Conservation (phyloP, 1,284 basidiomycete genomes). For the Golubevia sp. region DNA sequence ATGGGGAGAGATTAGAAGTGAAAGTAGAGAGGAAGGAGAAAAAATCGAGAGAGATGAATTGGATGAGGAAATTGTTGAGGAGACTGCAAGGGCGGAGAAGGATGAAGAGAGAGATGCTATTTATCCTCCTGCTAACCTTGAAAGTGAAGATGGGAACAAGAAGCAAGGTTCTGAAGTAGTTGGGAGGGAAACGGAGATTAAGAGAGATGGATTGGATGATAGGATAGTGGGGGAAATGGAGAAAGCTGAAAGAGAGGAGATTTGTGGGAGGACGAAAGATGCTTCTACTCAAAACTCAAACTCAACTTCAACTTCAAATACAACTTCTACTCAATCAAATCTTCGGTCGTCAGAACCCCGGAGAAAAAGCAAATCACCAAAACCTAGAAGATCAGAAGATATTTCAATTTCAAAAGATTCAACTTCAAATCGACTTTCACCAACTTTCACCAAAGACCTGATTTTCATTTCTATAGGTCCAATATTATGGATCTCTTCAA, state of each 20-base stretch:
- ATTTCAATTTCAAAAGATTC: slow-evolving; percentile 4
- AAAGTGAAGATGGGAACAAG: background rate
- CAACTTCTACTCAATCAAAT: slow-evolving; percentile 66
- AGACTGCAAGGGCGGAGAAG: background rate
- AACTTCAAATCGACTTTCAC: background rate
- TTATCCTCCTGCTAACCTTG: slow-evolving; percentile 1
- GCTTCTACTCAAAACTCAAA: no score
- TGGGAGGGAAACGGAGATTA: no score
- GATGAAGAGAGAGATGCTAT: slow-evolving; percentile 1
- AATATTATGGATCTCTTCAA: slow-evolving; percentile 64
- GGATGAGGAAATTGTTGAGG: no score
- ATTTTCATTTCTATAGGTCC: slow-evolving; percentile 22
- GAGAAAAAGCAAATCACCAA: no score
- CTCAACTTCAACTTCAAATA: slow-evolving; percentile 63
- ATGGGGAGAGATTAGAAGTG: no score
- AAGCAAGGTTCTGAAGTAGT: no score
- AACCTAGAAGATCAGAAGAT: slow-evolving; percentile 1
- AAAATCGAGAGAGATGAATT: no score
- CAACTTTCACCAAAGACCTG: background rate
- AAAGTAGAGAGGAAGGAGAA: no score
- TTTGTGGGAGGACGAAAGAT: no score
- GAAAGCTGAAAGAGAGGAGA: no score
- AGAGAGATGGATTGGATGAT: no score
- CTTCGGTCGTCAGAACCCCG: slow-evolving; percentile 59
- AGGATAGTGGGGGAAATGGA: no score